Evolutionary conservation across 768 basidiomycete species (phyloP).

Genomic region (Agrocybe pediades): DNA sequence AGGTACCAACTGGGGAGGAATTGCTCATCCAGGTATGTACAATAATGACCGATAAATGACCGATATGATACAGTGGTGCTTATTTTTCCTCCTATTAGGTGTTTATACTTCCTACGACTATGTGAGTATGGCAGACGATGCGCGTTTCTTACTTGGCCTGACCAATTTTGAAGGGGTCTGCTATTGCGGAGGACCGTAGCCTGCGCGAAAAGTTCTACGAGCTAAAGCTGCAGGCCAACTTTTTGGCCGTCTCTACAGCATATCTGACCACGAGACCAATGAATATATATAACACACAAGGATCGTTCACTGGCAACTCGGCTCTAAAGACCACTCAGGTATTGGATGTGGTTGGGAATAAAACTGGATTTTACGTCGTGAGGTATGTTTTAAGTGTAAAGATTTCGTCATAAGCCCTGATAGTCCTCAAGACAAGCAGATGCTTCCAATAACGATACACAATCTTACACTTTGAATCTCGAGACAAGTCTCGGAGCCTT

Average conservation of each 20-base stretch:
- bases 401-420: background rate
- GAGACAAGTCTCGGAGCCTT: conserved; percentile 45
- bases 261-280: conserved; percentile 48
- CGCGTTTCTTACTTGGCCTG: background rate
- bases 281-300: conserved; percentile 40
- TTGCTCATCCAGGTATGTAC: conserved; percentile 35
- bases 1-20: conserved; percentile 53
- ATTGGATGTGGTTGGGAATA: conserved; percentile 47
- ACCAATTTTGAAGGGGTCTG: conserved; percentile 38
- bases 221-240: conserved; percentile 51
- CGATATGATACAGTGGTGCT: no score
- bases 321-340: conserved; percentile 52
- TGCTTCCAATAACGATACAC: conserved; percentile 36
- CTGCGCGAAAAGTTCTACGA: conserved; percentile 57
- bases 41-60: background rate
- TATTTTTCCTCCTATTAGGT: conserved; percentile 21
- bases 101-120: conserved; percentile 49
- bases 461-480: conserved; percentile 43
- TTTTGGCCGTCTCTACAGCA: conserved; percentile 50
- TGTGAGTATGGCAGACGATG: conserved; percentile 21
- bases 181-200: conserved; percentile 52
- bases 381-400: conserved; percentile 16
- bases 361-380: conserved; percentile 50
- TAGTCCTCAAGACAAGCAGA: conserved; percentile 33
- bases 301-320: conserved; percentile 46